Percentiles rank a stretch among this genome's conserved stretches.
These are phyloP conservation scores for Saxophila tyrrhenica DNA, from an alignment of 495 filamentous ascomycete species.

Conservation along the genomic window DNA sequence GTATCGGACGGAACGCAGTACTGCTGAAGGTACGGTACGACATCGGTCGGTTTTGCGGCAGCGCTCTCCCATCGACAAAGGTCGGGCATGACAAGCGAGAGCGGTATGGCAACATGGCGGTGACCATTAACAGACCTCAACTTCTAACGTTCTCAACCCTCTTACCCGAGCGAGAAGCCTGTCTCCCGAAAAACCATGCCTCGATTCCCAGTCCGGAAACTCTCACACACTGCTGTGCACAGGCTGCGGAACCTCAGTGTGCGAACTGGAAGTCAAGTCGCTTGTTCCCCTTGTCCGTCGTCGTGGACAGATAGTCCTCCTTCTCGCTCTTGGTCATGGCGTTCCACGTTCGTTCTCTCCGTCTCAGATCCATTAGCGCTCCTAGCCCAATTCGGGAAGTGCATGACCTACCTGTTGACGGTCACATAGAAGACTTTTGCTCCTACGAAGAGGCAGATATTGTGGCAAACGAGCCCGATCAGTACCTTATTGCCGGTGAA, in stretches of 20 bases:
- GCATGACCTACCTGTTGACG: constrained; percentile 34
- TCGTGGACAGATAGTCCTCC: constrained; percentile 24
- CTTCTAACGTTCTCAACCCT: too few relatives aligned
- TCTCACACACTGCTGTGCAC: neutral
- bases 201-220: too few relatives aligned
- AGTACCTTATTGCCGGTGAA: constrained; percentile 34
- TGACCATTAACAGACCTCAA: too few relatives aligned
- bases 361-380: constrained; percentile 17
- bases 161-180: too few relatives aligned
- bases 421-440: constrained; percentile 26
- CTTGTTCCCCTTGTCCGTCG: constrained; percentile 17
- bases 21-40: too few relatives aligned
- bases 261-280: constrained; percentile 18
- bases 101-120: too few relatives aligned
- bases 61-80: too few relatives aligned
- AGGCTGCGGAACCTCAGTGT: too few relatives aligned
- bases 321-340: constrained; percentile 28
- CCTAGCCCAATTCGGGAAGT: neutral
- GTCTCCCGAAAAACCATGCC: too few relatives aligned
- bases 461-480: constrained; percentile 31
- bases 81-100: too few relatives aligned
- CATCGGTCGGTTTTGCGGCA: too few relatives aligned
- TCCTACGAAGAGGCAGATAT: constrained; percentile 25
- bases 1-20: too few relatives aligned
- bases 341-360: constrained; percentile 31